These are phyloP conservation scores for Lyophyllum semitale DNA, from an alignment of 768 basidiomycete species.

Conservation along the genomic window DNA sequence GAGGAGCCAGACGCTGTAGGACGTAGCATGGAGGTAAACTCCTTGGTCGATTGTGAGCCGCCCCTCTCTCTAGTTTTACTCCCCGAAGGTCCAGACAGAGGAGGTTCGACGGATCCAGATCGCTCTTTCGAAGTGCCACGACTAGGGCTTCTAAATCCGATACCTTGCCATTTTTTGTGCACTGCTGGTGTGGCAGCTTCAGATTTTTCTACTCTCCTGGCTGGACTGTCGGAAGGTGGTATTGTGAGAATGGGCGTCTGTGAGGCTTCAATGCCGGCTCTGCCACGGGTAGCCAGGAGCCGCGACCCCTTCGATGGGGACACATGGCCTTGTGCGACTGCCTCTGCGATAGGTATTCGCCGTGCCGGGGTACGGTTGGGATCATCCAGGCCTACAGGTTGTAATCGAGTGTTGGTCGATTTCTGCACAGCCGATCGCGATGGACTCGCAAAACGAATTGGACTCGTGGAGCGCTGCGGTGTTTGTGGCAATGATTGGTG, in stretches of 20 bases:
- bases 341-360: constrained; percentile 58
- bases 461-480: constrained; percentile 14
- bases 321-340: constrained; percentile 48
- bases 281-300: constrained; percentile 27
- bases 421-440: constrained; percentile 15
- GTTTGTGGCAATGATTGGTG: constrained; percentile 20
- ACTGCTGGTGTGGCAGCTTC: constrained; percentile 36
- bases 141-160: constrained; percentile 29
- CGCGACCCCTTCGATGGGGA: constrained; percentile 49
- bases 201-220: constrained; percentile 37
- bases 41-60: constrained; percentile 14
- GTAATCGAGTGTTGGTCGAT: constrained; percentile 35
- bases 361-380: constrained; percentile 60
- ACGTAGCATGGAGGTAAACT: not conserved
- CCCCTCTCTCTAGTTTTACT: constrained; percentile 7
- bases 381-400: constrained; percentile 32
- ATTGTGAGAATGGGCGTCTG: constrained; percentile 30
- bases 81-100: constrained; percentile 12
- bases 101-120: constrained; percentile 31
- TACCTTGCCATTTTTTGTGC: constrained; percentile 27
- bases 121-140: constrained; percentile 24
- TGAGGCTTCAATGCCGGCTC: constrained; percentile 3
- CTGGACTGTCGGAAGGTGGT: constrained; percentile 39
- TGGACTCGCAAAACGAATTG: constrained; percentile 23
- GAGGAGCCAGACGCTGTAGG: not conserved